A percentile compares a stretch with the other conserved stretches of the same genome.
These are phyloP conservation scores for Ormosia semicastrata DNA, from an alignment of 306 rosid genomes.

Conservation along the genomic window DNA sequence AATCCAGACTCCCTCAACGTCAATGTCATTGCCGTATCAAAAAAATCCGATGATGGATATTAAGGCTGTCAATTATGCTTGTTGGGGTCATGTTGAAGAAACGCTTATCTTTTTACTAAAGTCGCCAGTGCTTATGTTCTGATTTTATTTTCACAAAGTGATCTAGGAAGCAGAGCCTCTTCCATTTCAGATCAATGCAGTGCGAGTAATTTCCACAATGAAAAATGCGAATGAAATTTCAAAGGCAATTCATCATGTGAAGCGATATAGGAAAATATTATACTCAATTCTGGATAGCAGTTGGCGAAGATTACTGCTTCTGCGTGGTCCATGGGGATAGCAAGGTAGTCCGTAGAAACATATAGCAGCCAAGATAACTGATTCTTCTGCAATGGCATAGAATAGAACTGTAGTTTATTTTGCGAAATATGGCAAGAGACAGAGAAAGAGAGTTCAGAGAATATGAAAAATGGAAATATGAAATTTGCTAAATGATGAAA, in stretches of 20 bases:
- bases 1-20: conserved; percentile 71
- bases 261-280: neutral
- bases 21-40: conserved; percentile 76
- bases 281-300: neutral
- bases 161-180: neutral
- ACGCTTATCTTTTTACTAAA: neutral
- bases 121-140: neutral
- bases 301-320: neutral
- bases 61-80: neutral
- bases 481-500: too few relatives aligned
- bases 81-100: conserved; percentile 10
- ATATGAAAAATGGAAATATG: too few relatives aligned
- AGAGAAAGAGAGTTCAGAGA: too few relatives aligned
- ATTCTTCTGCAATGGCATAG: neutral
- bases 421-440: too few relatives aligned
- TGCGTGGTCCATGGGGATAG: neutral
- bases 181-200: neutral
- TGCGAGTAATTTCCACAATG: neutral
- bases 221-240: neutral
- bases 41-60: conserved; percentile 37
- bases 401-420: neutral
- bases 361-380: neutral
- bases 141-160: neutral
- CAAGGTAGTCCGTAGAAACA: neutral
- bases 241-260: neutral